Percentiles rank a stretch among this genome's conserved stretches.
Conservation (phyloP, 2,329 filamentous ascomycete species). For the Neofusicoccum sp. region DNA sequence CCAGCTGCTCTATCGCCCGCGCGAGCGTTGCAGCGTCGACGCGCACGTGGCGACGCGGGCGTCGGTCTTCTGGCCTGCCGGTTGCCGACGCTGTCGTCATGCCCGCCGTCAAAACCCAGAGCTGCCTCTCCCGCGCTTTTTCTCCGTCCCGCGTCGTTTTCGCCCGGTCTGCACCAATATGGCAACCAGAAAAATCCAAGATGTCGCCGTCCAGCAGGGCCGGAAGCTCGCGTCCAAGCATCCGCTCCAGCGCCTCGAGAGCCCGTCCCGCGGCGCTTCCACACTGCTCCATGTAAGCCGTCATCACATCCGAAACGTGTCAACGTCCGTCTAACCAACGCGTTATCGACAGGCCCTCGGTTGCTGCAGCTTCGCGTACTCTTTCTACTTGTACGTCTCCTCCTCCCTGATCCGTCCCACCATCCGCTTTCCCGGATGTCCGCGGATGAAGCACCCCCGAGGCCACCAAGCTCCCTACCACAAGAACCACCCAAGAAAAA, state of each 20-base stretch:
- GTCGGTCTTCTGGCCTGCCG: too few relatives aligned
- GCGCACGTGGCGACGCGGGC: too few relatives aligned
- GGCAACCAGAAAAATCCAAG: not conserved
- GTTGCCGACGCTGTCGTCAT: not conserved
- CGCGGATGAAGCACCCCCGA: not conserved
- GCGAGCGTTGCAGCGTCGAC: too few relatives aligned
- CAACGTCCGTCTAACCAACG: not conserved
- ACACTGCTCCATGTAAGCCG: conserved; percentile 56
- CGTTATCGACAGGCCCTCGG: conserved; percentile 33
- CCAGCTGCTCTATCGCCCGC: too few relatives aligned
- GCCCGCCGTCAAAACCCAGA: too few relatives aligned
- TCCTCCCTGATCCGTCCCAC: not conserved
- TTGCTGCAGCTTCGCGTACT: conserved; percentile 46
- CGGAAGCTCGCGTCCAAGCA: conserved; percentile 44
- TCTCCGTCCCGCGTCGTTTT: not conserved
- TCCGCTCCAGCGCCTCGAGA: conserved; percentile 63
- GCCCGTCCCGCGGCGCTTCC: conserved; percentile 64
- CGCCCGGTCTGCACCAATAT: not conserved
- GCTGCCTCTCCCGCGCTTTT: not conserved
- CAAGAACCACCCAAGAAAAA: not conserved
- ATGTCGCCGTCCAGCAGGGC: not conserved
- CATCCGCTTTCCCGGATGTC: not conserved
- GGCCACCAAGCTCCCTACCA: not conserved
- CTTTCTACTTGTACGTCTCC: conserved; percentile 39
- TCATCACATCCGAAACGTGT: not conserved